phyloP scores from a whole-genome alignment of 768 basidiomycete genomes.

The Xanthoconium purpureum region DNA sequence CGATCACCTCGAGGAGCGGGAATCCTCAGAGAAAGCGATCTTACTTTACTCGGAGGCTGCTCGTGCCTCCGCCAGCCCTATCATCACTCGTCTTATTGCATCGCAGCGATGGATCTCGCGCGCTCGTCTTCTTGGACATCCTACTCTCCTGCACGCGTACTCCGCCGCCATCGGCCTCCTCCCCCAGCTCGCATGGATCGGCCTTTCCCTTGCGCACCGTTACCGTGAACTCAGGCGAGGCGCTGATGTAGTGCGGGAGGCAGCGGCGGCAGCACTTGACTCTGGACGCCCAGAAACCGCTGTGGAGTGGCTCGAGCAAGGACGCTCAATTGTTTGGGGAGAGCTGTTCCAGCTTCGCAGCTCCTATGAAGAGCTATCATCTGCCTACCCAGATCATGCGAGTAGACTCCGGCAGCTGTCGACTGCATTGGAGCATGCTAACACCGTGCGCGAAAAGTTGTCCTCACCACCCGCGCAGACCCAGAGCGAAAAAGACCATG shows the following conservation, averaged over 20 bases:
- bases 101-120: background rate
- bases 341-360: constrained; percentile 15
- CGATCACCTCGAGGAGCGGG: background rate
- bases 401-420: background rate
- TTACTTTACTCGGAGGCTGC: background rate
- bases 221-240: background rate
- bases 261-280: background rate
- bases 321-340: constrained; percentile 15
- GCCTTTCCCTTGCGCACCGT: background rate
- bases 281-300: background rate
- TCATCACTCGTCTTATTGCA: background rate
- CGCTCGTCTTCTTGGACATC: background rate
- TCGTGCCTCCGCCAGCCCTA: background rate
- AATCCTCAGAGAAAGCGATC: background rate
- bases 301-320: constrained; percentile 16
- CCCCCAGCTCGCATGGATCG: constrained; percentile 8
- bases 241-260: constrained; percentile 12
- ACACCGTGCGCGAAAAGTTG: background rate
- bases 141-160: background rate
- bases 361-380: constrained; percentile 4
- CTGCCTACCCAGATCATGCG: background rate
- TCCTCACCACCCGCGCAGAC: background rate
- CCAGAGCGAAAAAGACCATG: background rate
- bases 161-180: constrained; percentile 12
- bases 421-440: background rate